Evolutionary conservation across 345 rosid genomes (phyloP).

Genomic region (Bruguiera parviflora): DNA sequence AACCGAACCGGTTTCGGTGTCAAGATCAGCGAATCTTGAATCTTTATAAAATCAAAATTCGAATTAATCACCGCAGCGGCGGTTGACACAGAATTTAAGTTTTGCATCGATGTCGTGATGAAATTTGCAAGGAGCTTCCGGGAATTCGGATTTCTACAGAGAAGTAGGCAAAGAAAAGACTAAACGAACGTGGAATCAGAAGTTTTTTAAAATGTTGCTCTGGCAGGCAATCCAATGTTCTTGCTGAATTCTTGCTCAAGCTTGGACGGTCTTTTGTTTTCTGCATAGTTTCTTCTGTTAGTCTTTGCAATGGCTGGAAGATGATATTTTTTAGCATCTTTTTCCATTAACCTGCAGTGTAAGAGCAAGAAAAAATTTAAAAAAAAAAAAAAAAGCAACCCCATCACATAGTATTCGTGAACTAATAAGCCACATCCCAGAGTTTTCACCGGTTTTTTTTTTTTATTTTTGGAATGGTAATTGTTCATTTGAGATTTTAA

Average conservation of each 20-base stretch:
- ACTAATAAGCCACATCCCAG: not conserved
- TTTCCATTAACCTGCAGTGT: constrained; percentile 23
- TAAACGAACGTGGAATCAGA: not conserved
- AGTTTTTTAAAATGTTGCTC: not conserved
- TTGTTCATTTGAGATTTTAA: not conserved
- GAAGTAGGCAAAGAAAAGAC: no score
- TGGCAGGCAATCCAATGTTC: not conserved
- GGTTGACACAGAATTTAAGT: no score
- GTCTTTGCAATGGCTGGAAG: not conserved
- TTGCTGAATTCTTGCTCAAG: not conserved
- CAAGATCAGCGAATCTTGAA: no score
- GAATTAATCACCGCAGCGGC: no score
- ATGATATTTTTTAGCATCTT: constrained; percentile 1
- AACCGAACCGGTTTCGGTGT: no score
- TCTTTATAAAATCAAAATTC: no score
- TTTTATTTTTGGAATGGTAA: not conserved
- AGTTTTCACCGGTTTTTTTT: not conserved
- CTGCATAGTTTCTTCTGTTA: not conserved
- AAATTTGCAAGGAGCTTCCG: no score
- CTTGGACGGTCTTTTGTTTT: not conserved
- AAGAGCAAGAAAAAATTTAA: not conserved
- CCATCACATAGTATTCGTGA: not conserved
- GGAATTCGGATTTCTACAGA: no score
- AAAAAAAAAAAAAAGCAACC: not conserved
- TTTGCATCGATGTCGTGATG: no score